phyloP scores from a whole-genome alignment of 805 yeast genomes.

The Zygosaccharomyces siamensis region DNA sequence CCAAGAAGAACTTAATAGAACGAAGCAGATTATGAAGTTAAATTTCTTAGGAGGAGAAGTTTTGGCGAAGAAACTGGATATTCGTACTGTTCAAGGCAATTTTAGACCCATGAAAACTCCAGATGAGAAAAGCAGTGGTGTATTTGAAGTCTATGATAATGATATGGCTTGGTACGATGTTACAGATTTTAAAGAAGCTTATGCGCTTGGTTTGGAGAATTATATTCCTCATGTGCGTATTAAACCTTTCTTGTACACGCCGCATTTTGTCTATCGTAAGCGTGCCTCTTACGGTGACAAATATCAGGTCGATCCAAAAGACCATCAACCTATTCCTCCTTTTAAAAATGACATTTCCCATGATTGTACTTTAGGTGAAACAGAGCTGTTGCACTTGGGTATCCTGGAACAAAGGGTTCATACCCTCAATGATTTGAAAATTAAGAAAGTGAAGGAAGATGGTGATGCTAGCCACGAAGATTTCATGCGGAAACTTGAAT shows the following conservation, averaged over 20 bases:
- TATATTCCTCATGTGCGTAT: slow-evolving; percentile 44
- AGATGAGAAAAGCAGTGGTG: slow-evolving; percentile 17
- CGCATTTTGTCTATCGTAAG: slow-evolving; percentile 63
- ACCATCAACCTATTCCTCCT: slow-evolving; percentile 37
- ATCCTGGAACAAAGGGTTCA: slow-evolving; percentile 22
- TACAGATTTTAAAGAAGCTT: slow-evolving; percentile 57
- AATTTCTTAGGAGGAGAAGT: slow-evolving; percentile 65
- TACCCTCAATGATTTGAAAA: slow-evolving; percentile 38
- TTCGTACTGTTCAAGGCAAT: slow-evolving; percentile 49
- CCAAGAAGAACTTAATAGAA: slow-evolving; percentile 44
- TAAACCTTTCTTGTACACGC: slow-evolving; percentile 60
- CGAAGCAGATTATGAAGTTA: slow-evolving; percentile 48
- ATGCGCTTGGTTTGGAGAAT: slow-evolving; percentile 37
- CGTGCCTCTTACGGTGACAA: slow-evolving; percentile 50
- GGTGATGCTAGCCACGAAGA: slow-evolving; percentile 22
- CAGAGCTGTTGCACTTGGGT: slow-evolving; percentile 20
- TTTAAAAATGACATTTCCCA: slow-evolving; percentile 58
- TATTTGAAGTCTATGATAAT: slow-evolving; percentile 44
- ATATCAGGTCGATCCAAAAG: slow-evolving; percentile 38
- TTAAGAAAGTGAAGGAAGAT: slow-evolving; percentile 38
- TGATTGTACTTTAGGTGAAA: slow-evolving; percentile 45
- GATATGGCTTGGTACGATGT: slow-evolving; percentile 60
- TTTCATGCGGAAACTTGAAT: slow-evolving; percentile 18
- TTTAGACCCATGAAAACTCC: slow-evolving; percentile 35
- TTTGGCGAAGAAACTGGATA: slow-evolving; percentile 50